Base-by-base conservation (phyloP, 306 rosid species). In the Dicorynia guianensis region DNA sequence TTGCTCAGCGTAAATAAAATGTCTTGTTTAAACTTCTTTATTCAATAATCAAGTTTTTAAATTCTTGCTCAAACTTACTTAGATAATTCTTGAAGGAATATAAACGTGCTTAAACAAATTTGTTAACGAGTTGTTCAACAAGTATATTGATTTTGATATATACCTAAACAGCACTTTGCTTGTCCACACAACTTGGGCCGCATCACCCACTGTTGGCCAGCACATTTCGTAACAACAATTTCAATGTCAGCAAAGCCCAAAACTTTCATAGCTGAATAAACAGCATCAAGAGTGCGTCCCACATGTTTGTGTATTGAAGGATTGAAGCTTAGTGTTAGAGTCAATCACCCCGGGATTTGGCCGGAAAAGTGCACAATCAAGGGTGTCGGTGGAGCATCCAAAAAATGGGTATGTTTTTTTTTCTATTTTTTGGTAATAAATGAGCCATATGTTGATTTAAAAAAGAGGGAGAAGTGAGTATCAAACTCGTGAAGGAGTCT, bases 221-320 rank as follows among this genome's bases (percentile, higher is more conserved):
- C 94, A 86, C 18, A 87, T 87, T 85, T 89, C 88, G 0, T 84
- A n/a, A 87, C 79, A 4, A 83, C 83, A 38, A 89, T 93, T 8
- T 88, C 88, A 6, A 93, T 53, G 38, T 80, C 87, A 4, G 14
- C 43, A 72, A 85, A 89, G 50, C 84, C 87, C 83, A 87, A 30
- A 42, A 36, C n/a, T 17, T 83, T 83, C 84, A 83, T 62, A 0
- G 90, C 94, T 1, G 88, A 81, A 59, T 65, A 85, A 53, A 85
- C 85, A 9, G 91, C 91, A 52, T 93, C 97, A 36, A 93, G 69
- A 44, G 96, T 0, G 97, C 97, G 68, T 93, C 98, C 38, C 86
- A 57, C 98, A 89, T 91, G 79, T 88, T 93, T 1, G 88, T 82
- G 69, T 91, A 93, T 3, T 20, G 39, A 5, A 85, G 69, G 89